Evolutionary conservation across 768 basidiomycete species (phyloP).

Genomic region (Dioszegia hungarica): DNA sequence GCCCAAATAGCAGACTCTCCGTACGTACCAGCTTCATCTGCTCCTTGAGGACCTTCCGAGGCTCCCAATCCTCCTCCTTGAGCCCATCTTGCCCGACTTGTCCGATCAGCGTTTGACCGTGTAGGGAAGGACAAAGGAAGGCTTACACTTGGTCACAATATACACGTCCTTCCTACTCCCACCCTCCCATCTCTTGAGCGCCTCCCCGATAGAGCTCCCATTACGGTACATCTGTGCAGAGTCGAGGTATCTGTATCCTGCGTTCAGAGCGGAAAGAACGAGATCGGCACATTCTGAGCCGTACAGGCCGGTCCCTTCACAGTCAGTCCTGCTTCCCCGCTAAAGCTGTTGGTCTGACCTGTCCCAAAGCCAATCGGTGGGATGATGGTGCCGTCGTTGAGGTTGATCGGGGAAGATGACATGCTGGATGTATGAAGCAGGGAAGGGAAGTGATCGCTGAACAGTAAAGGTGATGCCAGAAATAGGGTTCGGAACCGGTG

Average conservation of each 20-base stretch:
- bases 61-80: constrained; percentile 29
- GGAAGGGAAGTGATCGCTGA: not conserved
- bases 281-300: constrained; percentile 12
- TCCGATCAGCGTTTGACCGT: not conserved
- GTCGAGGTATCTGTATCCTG: constrained; percentile 45
- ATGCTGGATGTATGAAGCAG: too few species aligned
- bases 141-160: constrained; percentile 53
- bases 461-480: too few species aligned
- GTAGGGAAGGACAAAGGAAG: not conserved
- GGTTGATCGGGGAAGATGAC: constrained; percentile 8
- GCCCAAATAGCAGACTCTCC: too few species aligned
- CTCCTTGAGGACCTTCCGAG: constrained; percentile 54
- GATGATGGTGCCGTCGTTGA: constrained; percentile 31
- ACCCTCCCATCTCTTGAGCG: constrained; percentile 36
- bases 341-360: constrained; percentile 6
- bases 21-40: constrained; percentile 57
- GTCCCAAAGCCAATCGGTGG: constrained; percentile 33
- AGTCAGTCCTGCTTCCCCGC: not conserved
- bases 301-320: constrained; percentile 4
- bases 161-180: constrained; percentile 51
- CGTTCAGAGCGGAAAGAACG: constrained; percentile 27
- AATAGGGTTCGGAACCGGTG: too few species aligned
- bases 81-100: not conserved
- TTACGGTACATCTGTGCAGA: constrained; percentile 47
- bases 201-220: constrained; percentile 44